These are phyloP conservation scores for Myriosclerotinia duriaeana DNA, from an alignment of 2,329 filamentous ascomycete genomes.

Conservation along the genomic window DNA sequence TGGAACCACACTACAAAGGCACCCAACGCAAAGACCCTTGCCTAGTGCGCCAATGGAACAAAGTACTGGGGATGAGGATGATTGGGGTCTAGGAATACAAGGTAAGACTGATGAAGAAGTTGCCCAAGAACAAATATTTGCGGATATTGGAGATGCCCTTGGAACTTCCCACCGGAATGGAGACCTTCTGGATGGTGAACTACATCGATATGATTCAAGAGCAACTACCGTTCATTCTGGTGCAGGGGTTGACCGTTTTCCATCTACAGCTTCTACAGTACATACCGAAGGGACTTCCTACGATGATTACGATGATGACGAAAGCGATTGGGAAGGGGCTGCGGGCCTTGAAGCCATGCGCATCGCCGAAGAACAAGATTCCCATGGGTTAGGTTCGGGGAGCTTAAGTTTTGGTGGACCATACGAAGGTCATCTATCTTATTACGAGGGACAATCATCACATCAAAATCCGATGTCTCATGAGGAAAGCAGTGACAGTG, in stretches of 20 bases:
- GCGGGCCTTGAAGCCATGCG: constrained; percentile 82
- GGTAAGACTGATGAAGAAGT: constrained; percentile 34
- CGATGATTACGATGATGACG: constrained; percentile 61
- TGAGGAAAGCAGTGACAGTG: constrained; percentile 63
- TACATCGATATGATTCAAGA: constrained; percentile 53
- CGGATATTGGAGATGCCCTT: constrained; percentile 42
- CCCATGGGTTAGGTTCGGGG: constrained; percentile 59
- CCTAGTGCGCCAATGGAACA: constrained; percentile 39
- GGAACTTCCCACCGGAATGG: constrained; percentile 44
- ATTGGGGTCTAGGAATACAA: constrained; percentile 32
- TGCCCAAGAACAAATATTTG: constrained; percentile 41
- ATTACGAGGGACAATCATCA: constrained; percentile 47
- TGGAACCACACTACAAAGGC: constrained; percentile 36
- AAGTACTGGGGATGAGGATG: constrained; percentile 34
- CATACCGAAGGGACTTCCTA: constrained; percentile 38
- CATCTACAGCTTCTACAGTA: constrained; percentile 51
- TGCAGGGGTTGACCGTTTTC: constrained; percentile 50
- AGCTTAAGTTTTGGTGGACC: constrained; percentile 49
- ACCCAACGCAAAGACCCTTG: constrained; percentile 40
- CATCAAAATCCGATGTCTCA: constrained; percentile 37
- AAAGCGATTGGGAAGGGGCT: constrained; percentile 84
- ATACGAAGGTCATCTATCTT: constrained; percentile 43
- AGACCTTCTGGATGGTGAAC: constrained; percentile 49
- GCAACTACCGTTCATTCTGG: constrained; percentile 48
- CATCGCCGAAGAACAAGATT: constrained; percentile 77